Conservation (phyloP, 2,329 filamentous ascomycete genomes). For the Aspergillus pseudonomiae region DNA sequence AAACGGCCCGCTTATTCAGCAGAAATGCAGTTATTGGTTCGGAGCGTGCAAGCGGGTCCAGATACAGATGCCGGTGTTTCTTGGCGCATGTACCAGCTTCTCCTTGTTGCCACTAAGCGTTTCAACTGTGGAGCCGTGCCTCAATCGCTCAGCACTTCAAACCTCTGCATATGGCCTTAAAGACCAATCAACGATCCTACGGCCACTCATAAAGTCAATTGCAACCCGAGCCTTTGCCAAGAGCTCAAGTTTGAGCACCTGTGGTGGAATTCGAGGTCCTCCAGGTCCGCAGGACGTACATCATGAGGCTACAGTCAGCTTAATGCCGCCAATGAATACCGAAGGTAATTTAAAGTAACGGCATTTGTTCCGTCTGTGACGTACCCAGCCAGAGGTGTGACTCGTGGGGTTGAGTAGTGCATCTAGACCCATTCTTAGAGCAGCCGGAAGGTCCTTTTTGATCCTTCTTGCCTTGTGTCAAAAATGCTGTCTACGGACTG, state of each 20-base stretch:
- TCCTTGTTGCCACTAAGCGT: not conserved
- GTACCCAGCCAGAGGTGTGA: not conserved
- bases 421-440: not conserved
- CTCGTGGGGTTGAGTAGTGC: not conserved
- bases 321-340: not conserved
- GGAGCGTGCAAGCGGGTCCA: not conserved
- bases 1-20: slow-evolving; percentile 3
- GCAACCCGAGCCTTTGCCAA: not conserved
- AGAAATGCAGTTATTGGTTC: not conserved
- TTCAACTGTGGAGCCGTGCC: not conserved
- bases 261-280: not conserved
- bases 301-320: not conserved
- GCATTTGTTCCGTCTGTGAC: not conserved
- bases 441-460: not conserved
- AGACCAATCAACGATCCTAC: not conserved
- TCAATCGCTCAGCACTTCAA: not conserved
- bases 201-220: not conserved
- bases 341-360: not conserved
- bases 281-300: not conserved
- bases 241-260: not conserved
- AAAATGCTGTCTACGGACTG: not conserved
- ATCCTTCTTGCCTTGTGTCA: not conserved
- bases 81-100: not conserved
- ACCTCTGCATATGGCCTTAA: not conserved
- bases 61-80: not conserved